Conservation (phyloP, 1,284 basidiomycete species). For the Naganishia sp. region DNA sequence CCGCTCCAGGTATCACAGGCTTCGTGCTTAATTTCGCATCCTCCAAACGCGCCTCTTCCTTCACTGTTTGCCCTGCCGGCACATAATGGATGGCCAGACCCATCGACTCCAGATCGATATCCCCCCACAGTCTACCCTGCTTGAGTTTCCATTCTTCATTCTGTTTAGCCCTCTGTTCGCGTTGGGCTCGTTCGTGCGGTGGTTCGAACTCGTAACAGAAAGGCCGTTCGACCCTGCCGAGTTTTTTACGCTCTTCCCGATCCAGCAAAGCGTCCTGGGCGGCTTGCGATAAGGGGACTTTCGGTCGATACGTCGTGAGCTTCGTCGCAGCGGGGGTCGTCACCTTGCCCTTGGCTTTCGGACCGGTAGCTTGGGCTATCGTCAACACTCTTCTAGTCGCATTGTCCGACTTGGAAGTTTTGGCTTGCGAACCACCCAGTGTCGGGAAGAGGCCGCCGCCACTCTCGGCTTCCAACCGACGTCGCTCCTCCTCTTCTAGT, state of each 20-base stretch:
- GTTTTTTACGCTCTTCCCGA: constrained; percentile 33
- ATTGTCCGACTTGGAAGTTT: constrained; percentile 7
- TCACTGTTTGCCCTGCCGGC: not conserved
- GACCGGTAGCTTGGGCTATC: constrained; percentile 36
- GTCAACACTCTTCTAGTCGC: constrained; percentile 33
- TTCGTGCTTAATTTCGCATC: not conserved
- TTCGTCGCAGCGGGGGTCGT: constrained; percentile 27
- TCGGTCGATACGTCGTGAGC: constrained; percentile 39
- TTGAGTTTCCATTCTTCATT: constrained; percentile 42
- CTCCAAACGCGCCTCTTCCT: not conserved
- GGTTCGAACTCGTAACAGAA: constrained; percentile 41
- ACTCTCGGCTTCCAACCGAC: constrained; percentile 41
- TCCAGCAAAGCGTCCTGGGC: constrained; percentile 34
- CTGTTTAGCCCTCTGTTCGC: constrained; percentile 42
- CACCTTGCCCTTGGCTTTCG: constrained; percentile 40
- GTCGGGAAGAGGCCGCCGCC: constrained; percentile 52
- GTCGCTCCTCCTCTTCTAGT: constrained; percentile 40
- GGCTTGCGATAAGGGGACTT: constrained; percentile 11
- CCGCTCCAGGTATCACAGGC: constrained; percentile 22
- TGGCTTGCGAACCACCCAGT: constrained; percentile 35
- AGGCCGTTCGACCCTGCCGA: constrained; percentile 27
- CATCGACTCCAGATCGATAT: constrained; percentile 41
- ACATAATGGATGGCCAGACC: constrained; percentile 40
- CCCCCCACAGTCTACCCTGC: constrained; percentile 47
- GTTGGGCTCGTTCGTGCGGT: constrained; percentile 39